These are phyloP conservation scores for Cercophora samala DNA, from an alignment of 495 filamentous ascomycete genomes.

Conservation along the genomic window DNA sequence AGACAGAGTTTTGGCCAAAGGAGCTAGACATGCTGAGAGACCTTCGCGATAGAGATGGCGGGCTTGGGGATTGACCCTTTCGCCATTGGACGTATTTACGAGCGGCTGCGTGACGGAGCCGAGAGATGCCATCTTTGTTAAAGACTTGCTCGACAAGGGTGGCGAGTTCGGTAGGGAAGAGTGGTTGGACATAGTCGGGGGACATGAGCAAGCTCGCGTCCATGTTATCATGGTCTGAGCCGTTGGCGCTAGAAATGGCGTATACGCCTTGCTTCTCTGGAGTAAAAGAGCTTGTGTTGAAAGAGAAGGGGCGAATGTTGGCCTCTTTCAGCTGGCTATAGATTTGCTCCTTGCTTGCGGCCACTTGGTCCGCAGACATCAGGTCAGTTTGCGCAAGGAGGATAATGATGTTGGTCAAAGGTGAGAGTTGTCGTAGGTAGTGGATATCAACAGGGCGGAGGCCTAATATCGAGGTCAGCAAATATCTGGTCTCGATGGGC, in stretches of 20 bases:
- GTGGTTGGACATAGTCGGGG: slow-evolving; percentile 84
- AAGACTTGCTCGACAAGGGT: slow-evolving; percentile 71
- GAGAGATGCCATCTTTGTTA: slow-evolving; percentile 73
- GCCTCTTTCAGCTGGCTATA: slow-evolving; percentile 55
- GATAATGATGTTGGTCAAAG: slow-evolving; percentile 84
- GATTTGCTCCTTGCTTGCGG: slow-evolving; percentile 60
- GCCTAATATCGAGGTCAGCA: slow-evolving; percentile 41
- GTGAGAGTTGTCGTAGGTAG: slow-evolving; percentile 68
- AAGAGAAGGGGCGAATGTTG: slow-evolving; percentile 66
- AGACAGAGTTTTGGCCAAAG: slow-evolving; percentile 24
- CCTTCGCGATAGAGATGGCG: not conserved
- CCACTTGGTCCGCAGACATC: slow-evolving; percentile 58
- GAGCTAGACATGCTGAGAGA: slow-evolving; percentile 25
- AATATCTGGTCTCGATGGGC: not conserved
- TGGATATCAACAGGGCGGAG: slow-evolving; percentile 71
- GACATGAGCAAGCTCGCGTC: slow-evolving; percentile 95
- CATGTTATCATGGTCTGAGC: slow-evolving; percentile 81
- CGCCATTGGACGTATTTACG: slow-evolving; percentile 81
- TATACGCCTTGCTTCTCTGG: slow-evolving; percentile 54
- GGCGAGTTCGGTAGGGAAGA: slow-evolving; percentile 72
- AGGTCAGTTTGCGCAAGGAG: slow-evolving; percentile 76
- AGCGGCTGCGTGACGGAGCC: slow-evolving; percentile 80
- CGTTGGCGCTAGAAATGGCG: slow-evolving; percentile 75
- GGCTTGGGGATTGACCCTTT: slow-evolving; percentile 25
- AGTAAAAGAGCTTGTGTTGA: slow-evolving; percentile 42